Base-by-base conservation (phyloP, 2,329 filamentous ascomycete species). In the Mollisiaceae sp. region DNA sequence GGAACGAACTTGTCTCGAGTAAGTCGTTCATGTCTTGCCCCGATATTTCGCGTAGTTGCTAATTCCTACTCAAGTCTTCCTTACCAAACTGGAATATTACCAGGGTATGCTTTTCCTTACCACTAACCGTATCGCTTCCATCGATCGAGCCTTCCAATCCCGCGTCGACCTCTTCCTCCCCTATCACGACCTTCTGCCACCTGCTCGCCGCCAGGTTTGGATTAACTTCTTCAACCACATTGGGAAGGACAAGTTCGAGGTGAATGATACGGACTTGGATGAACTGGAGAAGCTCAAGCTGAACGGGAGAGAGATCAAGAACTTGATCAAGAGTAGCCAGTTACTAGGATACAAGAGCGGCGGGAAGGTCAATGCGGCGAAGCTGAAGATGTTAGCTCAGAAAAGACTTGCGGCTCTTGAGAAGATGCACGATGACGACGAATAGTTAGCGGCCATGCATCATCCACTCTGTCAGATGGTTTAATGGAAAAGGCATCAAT, bases 1-100 rank as follows among this genome's bases (percentile, higher is more conserved):
- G 78, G 57, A 82, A 82, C 72, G 74, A 73, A 60, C 72, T 81
- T 22, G 74, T 79, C 27, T 70, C 67, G n/a, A 60, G 67, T 69
- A 47, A 65, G 63, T 61, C 35, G 18, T 50, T 32, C 41, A 45
- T 45, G 41, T 11, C 15, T 14, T 45, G 41, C 8, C 15, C 9
- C 9, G 18, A n/a, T 45, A 8, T 5, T n/a, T 45, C 8, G 8
- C n/a, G n/a, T n/a, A n/a, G 18, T 45, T 45, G 41, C 41, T 45
- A 45, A 45, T 15, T 45, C 18, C 41, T 11, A 15, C 4, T 45
- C 41, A 45, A n/a, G 57, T 59, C 22, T 59, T 59, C 57, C 57
- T 59, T 5, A 39, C 38, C 11, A 59, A 39, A 22, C 57, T 59
- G 1, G 57, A 59, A 45, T 59, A 59, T 27, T 59, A 59, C 22